Conservation (phyloP, 2,329 filamentous ascomycete species). For the Diaporthe aspalathi region DNA sequence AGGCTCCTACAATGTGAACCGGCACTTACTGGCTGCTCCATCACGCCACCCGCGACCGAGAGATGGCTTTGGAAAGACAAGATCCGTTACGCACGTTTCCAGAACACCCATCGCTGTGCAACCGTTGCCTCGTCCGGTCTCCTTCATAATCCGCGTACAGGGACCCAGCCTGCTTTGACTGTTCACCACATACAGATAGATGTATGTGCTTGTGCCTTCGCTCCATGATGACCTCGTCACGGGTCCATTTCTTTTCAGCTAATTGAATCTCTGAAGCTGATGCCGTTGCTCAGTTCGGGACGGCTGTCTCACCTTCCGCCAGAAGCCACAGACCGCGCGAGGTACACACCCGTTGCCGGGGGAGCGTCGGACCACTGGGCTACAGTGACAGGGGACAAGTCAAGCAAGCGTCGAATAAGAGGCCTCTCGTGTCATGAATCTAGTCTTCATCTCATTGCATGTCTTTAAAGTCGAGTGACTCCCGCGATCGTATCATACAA, state of each 20-base stretch:
- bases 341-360: not conserved
- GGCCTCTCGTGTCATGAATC: not conserved
- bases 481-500: constrained; percentile 48
- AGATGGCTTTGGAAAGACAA: not conserved
- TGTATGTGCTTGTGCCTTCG: not conserved
- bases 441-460: constrained; percentile 31
- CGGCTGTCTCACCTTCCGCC: not conserved
- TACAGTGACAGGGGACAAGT: not conserved
- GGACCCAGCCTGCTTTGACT: too few relatives aligned
- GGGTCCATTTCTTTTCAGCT: not conserved
- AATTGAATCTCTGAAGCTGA: not conserved
- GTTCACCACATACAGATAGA: not conserved
- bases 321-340: not conserved
- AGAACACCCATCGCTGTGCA: not conserved
- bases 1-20: not conserved
- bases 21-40: not conserved
- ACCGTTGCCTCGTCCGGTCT: not conserved
- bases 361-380: not conserved
- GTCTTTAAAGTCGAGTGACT: constrained; percentile 31
- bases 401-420: not conserved
- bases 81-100: not conserved
- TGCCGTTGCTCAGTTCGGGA: not conserved
- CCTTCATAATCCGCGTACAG: not conserved
- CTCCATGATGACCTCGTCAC: not conserved
- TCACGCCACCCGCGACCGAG: not conserved